Base-by-base conservation (phyloP, 2,329 filamentous ascomycete species). In the Escovopsis weberi region DNA sequence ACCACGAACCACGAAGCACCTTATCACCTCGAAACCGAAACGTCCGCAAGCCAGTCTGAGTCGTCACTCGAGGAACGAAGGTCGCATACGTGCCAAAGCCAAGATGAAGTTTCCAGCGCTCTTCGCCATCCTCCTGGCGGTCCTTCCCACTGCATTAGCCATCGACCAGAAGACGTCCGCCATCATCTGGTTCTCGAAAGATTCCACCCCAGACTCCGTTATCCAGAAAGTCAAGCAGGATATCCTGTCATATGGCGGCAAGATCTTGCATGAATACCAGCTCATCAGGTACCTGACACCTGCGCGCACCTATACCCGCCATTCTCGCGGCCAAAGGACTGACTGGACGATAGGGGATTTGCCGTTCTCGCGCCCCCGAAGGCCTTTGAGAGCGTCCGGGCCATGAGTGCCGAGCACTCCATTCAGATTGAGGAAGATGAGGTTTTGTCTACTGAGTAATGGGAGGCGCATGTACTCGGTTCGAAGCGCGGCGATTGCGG, bases 231-330 rank as follows among this genome's bases (percentile, higher is more conserved):
- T 85, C 37, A 91, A 82, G 67, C 63, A 80, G 36, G 74, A 75
- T 2, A 79, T 94, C 53, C 62, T 69, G 41, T 68, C 78, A 38
- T 79, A 78, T 34, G 84, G 84, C 40, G 85, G 85, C 34, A 63
- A 74, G 40, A 85, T 94, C 52, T 91, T 82, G 19, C 85, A 93
- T 64, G 74, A 80, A 55, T 91, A 85, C 61, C 64, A 66, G 38
- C 57, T 79, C 45, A 74, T 80, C 60, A 75, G 77, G 81, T 86
- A 71, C 58, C 78, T 51, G 18, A 32, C 28, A 11, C 28, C 8
- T 3, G 28, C 28, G 28, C 28, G 28, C 28, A 3, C 28, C 8
- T 7, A 32, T 11, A 32, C 1, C 28, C 11, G 7, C 7, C 7
- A 2, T 3, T 32, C 28, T 32, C 11, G 28, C 26, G 6, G 6